phyloP scores from a whole-genome alignment of 1,139 yeast species.

The Diutina neorugosa region DNA sequence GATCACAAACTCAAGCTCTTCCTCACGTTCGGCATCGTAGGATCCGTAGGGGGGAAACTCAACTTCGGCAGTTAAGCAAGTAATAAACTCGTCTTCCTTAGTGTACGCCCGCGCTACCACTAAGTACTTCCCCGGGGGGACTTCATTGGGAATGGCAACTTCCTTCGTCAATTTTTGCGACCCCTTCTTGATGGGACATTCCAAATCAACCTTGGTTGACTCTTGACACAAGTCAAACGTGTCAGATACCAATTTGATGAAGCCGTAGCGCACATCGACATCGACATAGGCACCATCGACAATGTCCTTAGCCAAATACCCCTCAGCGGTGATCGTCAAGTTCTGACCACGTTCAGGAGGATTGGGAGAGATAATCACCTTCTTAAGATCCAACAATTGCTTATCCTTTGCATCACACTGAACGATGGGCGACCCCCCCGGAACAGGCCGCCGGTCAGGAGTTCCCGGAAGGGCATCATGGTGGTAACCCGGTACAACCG shows the following conservation, averaged over 20 bases:
- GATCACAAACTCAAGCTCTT: background rate
- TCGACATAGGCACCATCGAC: constrained; percentile 85
- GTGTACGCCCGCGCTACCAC: constrained; percentile 87
- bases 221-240: constrained; percentile 88
- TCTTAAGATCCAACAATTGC: constrained; percentile 52
- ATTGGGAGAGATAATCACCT: constrained; percentile 59
- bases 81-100: constrained; percentile 62
- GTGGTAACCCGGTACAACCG: background rate
- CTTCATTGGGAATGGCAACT: constrained; percentile 83
- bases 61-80: constrained; percentile 77
- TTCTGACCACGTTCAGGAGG: constrained; percentile 81
- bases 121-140: constrained; percentile 87
- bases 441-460: constrained; percentile 51
- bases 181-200: constrained; percentile 73
- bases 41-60: constrained; percentile 32
- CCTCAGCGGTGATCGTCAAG: constrained; percentile 67
- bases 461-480: background rate
- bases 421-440: constrained; percentile 80
- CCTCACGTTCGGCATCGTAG: background rate
- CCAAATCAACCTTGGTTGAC: constrained; percentile 64
- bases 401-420: constrained; percentile 56
- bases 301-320: constrained; percentile 42
- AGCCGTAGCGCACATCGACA: constrained; percentile 86
- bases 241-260: constrained; percentile 73
- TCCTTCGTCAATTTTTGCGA: constrained; percentile 48